A percentile compares a stretch with the other conserved stretches of the same genome.
Evolutionary conservation across 441 rosid genomes (phyloP).

Genomic region (Arabidopsis hybrid): DNA sequence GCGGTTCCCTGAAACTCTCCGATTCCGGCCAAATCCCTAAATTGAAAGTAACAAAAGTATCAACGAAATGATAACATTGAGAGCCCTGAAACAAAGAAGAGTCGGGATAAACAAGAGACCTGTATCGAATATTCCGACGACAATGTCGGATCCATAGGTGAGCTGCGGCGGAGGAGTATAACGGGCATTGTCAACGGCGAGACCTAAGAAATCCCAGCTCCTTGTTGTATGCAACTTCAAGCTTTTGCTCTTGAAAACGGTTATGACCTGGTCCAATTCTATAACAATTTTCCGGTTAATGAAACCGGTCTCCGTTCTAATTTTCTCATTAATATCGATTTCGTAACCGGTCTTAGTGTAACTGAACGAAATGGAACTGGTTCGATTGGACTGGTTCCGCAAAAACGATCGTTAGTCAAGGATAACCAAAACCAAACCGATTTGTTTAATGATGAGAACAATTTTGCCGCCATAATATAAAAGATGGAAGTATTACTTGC

Average conservation of each 20-base stretch:
- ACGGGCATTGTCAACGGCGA: constrained; percentile 46
- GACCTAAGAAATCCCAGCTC: constrained; percentile 89
- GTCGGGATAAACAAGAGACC: constrained; percentile 41
- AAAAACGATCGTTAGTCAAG: background rate
- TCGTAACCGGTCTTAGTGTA: background rate
- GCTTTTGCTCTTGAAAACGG: constrained; percentile 64
- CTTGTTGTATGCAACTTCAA: constrained; percentile 78
- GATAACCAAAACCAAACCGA: constrained; percentile 15
- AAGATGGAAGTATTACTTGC: constrained; percentile 52
- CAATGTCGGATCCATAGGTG: constrained; percentile 53
- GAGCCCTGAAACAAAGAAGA: background rate
- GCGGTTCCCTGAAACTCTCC: constrained; percentile 57
- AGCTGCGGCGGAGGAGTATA: constrained; percentile 49
- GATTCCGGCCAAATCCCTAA: constrained; percentile 83
- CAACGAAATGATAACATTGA: background rate
- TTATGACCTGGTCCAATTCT: constrained; percentile 66
- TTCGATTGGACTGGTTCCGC: background rate
- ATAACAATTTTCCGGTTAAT: constrained; percentile 36
- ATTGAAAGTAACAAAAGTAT: background rate
- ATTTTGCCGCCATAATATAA: constrained; percentile 26
- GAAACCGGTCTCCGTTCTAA: background rate
- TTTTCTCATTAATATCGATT: too few relatives aligned
- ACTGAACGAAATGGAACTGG: background rate
- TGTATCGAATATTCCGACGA: constrained; percentile 69
- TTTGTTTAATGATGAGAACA: background rate